Conservation (phyloP, 176 grass and related monocot species). For the Neostapfia colusana region DNA sequence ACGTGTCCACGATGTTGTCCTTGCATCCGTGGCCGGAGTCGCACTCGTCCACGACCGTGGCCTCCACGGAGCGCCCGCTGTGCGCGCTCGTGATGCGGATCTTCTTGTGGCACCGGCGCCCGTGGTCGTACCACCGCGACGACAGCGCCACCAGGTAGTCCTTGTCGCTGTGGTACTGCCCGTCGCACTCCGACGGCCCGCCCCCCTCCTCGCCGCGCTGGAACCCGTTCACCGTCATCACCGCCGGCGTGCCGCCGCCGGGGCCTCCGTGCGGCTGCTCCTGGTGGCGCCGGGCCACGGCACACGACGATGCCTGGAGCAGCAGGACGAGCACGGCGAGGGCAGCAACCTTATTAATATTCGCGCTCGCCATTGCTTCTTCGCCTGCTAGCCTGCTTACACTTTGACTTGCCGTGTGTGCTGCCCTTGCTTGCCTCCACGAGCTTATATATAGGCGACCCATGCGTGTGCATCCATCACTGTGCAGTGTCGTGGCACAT, state of each 20-base stretch:
- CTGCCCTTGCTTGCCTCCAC: not conserved
- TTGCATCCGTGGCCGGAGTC: constrained; percentile 16
- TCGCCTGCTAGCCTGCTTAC: not conserved
- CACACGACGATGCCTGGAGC: not conserved
- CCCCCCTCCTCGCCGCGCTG: constrained; percentile 1
- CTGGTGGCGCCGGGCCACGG: not conserved
- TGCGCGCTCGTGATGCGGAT: constrained; percentile 28
- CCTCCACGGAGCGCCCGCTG: constrained; percentile 8
- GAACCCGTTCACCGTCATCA: constrained; percentile 40
- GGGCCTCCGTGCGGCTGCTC: not conserved
- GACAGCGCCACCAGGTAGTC: constrained; percentile 41
- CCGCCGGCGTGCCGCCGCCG: no score
- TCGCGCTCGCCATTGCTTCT: constrained; percentile 14
- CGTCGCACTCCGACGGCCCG: constrained; percentile 18
- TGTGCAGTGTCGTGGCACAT: not conserved
- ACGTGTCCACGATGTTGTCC: constrained; percentile 43
- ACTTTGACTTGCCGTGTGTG: not conserved
- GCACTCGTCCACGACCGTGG: constrained; percentile 40
- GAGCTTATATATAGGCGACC: constrained; percentile 22
- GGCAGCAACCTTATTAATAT: not conserved
- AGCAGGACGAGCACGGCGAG: not conserved
- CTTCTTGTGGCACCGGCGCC: constrained; percentile 27
- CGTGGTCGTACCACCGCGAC: constrained; percentile 21
- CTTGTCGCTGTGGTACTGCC: constrained; percentile 21
- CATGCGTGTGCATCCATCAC: not conserved